Evolutionary conservation across 768 basidiomycete genomes (phyloP).

Genomic region (Hemileccinum impolitum): DNA sequence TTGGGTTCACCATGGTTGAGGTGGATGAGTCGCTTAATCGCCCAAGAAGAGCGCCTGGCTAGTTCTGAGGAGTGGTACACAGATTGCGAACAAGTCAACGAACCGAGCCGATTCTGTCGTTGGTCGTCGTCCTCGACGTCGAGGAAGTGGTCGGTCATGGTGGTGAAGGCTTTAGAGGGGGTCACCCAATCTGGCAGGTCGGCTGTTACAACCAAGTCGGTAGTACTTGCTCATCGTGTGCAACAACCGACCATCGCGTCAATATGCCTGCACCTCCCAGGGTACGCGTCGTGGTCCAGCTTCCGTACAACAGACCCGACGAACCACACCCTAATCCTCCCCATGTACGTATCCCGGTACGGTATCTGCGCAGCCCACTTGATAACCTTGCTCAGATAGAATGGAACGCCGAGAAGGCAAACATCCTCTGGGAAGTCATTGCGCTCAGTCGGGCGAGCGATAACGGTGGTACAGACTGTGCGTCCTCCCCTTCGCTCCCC

Average conservation of each 20-base stretch:
- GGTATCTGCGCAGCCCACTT: background rate
- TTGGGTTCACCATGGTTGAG: constrained; percentile 11
- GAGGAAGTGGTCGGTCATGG: constrained; percentile 27
- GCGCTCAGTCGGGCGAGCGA: constrained; percentile 72
- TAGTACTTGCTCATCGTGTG: too few relatives aligned
- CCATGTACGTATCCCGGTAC: constrained; percentile 45
- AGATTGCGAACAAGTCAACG: constrained; percentile 1
- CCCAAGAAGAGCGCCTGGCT: constrained; percentile 40
- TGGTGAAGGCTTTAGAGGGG: background rate
- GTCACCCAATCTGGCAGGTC: constrained; percentile 8
- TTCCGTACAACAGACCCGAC: constrained; percentile 78
- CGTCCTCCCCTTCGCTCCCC: constrained; percentile 27
- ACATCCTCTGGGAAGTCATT: constrained; percentile 84
- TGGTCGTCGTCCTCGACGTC: constrained; percentile 49
- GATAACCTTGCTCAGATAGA: constrained; percentile 53
- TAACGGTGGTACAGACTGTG: constrained; percentile 76
- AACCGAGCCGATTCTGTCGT: constrained; percentile 42
- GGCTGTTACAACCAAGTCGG: background rate
- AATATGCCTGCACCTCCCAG: constrained; percentile 30
- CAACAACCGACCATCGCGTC: background rate
- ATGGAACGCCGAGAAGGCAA: constrained; percentile 83
- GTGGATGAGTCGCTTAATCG: constrained; percentile 32
- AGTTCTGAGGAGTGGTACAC: background rate
- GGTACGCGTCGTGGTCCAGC: constrained; percentile 72
- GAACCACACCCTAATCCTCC: constrained; percentile 64